Conservation (phyloP, 2,329 filamentous ascomycete species). For the Aspergillus sp. region DNA sequence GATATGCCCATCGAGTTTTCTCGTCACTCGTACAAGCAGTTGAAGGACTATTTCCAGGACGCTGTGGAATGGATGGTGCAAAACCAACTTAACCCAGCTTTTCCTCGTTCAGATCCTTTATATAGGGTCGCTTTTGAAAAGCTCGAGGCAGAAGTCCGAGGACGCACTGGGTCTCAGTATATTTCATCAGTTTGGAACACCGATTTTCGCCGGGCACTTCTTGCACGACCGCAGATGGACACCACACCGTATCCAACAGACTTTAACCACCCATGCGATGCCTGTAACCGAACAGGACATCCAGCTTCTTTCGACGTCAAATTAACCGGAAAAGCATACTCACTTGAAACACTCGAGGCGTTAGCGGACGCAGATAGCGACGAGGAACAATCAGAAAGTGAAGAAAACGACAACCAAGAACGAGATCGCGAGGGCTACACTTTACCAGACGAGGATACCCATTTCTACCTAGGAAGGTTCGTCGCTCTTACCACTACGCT, state of each 20-base stretch:
- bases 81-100: slow-evolving; percentile 72
- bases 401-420: slow-evolving; percentile 35
- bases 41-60: slow-evolving; percentile 71
- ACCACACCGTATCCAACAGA: slow-evolving; percentile 47
- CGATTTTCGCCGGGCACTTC: slow-evolving; percentile 65
- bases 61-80: slow-evolving; percentile 80
- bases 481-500: slow-evolving; percentile 11
- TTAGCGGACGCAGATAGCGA: slow-evolving; percentile 52
- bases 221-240: slow-evolving; percentile 64
- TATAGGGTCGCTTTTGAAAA: slow-evolving; percentile 70
- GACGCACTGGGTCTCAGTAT: slow-evolving; percentile 69
- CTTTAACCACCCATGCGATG: slow-evolving; percentile 59
- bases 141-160: slow-evolving; percentile 68
- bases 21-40: slow-evolving; percentile 62
- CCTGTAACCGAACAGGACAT: slow-evolving; percentile 69
- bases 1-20: slow-evolving; percentile 70
- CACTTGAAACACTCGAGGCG: slow-evolving; percentile 64
- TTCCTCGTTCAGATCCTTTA: slow-evolving; percentile 61
- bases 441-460: slow-evolving; percentile 45
- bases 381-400: slow-evolving; percentile 32
- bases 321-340: slow-evolving; percentile 67
- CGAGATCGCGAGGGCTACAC: slow-evolving; percentile 46
- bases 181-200: slow-evolving; percentile 68
- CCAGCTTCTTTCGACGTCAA: slow-evolving; percentile 64
- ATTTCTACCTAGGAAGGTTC: slow-evolving; percentile 56